These are phyloP conservation scores for Fusarium foetens DNA, from an alignment of 2,329 filamentous ascomycete species.

Conservation along the genomic window DNA sequence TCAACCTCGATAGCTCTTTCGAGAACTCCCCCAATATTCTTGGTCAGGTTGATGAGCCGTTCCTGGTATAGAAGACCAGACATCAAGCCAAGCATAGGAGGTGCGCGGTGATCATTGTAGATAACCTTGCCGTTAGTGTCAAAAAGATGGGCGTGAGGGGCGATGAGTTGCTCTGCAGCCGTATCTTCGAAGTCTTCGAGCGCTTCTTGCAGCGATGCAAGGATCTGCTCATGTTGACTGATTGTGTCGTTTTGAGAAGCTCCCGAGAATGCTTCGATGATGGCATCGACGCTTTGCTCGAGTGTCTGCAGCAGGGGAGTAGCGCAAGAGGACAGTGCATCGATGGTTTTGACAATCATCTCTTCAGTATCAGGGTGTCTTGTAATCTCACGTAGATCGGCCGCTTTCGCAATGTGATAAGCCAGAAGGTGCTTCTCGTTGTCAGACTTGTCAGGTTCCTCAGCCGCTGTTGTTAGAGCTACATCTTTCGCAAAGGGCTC, in stretches of 20 bases:
- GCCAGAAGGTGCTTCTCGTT: conserved; percentile 8
- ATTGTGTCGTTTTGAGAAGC: not conserved
- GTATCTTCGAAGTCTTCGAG: conserved; percentile 16
- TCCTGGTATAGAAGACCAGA: conserved; percentile 14
- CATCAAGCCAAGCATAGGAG: conserved; percentile 14
- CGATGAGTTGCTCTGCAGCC: not conserved
- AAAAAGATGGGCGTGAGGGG: conserved; percentile 13
- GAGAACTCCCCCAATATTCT: not conserved
- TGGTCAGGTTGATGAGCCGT: conserved; percentile 9
- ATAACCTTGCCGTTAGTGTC: conserved; percentile 11
- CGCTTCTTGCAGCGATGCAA: not conserved
- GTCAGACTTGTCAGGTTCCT: conserved; percentile 14
- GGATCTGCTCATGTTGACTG: not conserved
- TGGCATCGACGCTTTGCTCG: not conserved
- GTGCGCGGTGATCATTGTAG: not conserved
- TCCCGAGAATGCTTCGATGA: not conserved
- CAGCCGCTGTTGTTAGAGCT: conserved; percentile 7
- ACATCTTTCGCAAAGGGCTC: conserved; percentile 9
- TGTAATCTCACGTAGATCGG: conserved; percentile 2
- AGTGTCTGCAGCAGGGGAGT: not conserved
- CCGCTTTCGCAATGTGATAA: conserved; percentile 19
- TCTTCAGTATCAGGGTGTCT: conserved; percentile 16
- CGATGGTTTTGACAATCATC: conserved; percentile 1
- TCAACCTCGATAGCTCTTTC: conserved; percentile 8
- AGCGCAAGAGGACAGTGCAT: not conserved